Evolutionary conservation across 176 grass and related monocot genomes (phyloP).

Genomic region (Avena eriantha): DNA sequence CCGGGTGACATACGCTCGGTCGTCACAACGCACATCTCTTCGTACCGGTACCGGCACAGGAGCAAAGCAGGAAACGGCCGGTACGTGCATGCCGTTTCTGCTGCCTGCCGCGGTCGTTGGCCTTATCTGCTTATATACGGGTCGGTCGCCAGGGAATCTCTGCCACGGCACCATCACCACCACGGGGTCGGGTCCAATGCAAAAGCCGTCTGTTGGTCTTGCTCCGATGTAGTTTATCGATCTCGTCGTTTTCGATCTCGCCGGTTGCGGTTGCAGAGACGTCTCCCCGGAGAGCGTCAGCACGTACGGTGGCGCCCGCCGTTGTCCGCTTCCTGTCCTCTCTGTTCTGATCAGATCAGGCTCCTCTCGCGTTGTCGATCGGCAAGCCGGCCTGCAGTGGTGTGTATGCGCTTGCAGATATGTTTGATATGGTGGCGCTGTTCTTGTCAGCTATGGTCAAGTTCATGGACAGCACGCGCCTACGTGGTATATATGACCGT

Average conservation of each 20-base stretch:
- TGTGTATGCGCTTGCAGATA: neutral
- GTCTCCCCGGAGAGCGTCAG: neutral
- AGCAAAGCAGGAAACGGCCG: too few species aligned
- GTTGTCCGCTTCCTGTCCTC: neutral
- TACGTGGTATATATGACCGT: neutral
- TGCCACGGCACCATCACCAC: neutral
- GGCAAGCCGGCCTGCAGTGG: neutral
- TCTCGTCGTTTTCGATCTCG: slow-evolving; percentile 38
- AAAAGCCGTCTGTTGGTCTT: neutral
- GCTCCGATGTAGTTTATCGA: neutral
- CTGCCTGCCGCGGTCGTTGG: slow-evolving; percentile 24
- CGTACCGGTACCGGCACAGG: too few species aligned
- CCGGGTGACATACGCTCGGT: neutral
- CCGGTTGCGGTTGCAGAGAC: slow-evolving; percentile 22
- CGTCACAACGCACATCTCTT: neutral
- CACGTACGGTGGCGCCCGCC: neutral
- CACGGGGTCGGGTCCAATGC: neutral
- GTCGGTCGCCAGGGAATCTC: neutral
- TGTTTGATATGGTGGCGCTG: neutral
- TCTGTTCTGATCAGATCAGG: neutral
- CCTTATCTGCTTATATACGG: neutral
- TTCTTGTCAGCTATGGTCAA: neutral
- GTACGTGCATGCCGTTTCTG: neutral
- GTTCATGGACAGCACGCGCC: neutral
- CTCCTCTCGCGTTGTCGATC: neutral